phyloP scores from a whole-genome alignment of 2,329 filamentous ascomycete species.

The Zymoseptoria ardabiliae region DNA sequence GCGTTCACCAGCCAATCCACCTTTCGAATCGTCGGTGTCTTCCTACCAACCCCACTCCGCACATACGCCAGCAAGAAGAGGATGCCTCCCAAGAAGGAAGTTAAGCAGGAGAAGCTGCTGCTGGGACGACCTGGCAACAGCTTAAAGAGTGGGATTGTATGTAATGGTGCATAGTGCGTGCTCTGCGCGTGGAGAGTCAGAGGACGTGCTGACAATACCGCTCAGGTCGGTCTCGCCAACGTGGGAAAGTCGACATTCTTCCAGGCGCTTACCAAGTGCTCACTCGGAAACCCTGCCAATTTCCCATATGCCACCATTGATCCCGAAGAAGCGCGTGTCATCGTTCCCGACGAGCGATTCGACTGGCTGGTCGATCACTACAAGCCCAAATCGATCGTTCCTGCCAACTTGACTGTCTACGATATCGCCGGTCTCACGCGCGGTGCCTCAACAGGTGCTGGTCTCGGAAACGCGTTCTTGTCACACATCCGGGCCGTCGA shows the following conservation, averaged over 20 bases:
- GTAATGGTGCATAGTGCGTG: slow-evolving; percentile 43
- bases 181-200: slow-evolving; percentile 21
- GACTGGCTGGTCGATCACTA: slow-evolving; percentile 96
- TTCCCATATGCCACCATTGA: slow-evolving; percentile 99
- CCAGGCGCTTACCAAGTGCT: slow-evolving; percentile 98
- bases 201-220: slow-evolving; percentile 36
- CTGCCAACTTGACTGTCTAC: slow-evolving; percentile 95
- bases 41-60: slow-evolving; percentile 28
- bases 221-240: slow-evolving; percentile 92
- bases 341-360: slow-evolving; percentile 92
- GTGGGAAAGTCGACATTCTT: slow-evolving; percentile 99
- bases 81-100: slow-evolving; percentile 94
- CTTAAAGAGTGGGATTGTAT: slow-evolving; percentile 95
- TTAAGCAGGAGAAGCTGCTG: slow-evolving; percentile 70
- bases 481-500: slow-evolving; percentile 83
- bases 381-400: slow-evolving; percentile 95
- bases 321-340: slow-evolving; percentile 93
- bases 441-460: slow-evolving; percentile 92
- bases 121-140: slow-evolving; percentile 36
- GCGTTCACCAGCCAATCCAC: slow-evolving; percentile 21
- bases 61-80: slow-evolving; percentile 52
- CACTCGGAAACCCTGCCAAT: slow-evolving; percentile 96
- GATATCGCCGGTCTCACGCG: slow-evolving; percentile 96
- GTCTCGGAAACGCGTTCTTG: slow-evolving; percentile 95
- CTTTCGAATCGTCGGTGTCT: slow-evolving; percentile 9